Evolutionary conservation across 2,329 filamentous ascomycete genomes (phyloP).

Genomic region (Xylariaceae sp.): DNA sequence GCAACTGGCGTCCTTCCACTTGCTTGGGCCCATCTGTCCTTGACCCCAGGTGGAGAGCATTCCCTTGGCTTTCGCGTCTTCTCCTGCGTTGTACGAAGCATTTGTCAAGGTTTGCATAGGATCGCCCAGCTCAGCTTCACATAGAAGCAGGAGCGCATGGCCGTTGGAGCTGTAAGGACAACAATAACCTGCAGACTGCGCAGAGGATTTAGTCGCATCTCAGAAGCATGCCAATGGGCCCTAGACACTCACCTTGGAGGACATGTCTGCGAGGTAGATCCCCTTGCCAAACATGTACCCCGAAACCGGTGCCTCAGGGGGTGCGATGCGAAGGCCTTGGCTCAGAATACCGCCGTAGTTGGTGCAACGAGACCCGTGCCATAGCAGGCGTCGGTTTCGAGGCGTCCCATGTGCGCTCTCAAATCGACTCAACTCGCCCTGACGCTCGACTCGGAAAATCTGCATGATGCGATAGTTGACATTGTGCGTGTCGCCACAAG

Average conservation of each 20-base stretch:
- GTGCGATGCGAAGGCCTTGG: constrained; percentile 84
- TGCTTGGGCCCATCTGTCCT: constrained; percentile 54
- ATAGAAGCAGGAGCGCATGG: constrained; percentile 69
- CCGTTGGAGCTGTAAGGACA: constrained; percentile 52
- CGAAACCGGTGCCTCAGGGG: constrained; percentile 68
- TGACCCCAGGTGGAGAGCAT: constrained; percentile 63
- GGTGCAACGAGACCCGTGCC: constrained; percentile 78
- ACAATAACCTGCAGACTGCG: constrained; percentile 68
- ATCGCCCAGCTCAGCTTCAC: constrained; percentile 73
- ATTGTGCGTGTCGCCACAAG: constrained; percentile 59
- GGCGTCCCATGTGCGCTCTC: constrained; percentile 42
- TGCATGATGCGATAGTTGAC: constrained; percentile 55
- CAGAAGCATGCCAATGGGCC: no score
- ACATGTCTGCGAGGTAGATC: constrained; percentile 82
- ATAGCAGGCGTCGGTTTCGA: constrained; percentile 66
- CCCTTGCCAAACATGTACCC: constrained; percentile 91
- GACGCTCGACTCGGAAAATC: constrained; percentile 76
- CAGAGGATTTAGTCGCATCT: no score
- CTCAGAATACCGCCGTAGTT: constrained; percentile 84
- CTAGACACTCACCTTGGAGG: constrained; percentile 61
- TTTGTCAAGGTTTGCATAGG: constrained; percentile 59
- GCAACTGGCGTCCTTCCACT: constrained; percentile 68
- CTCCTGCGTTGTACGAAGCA: constrained; percentile 55
- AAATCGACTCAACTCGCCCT: constrained; percentile 65
- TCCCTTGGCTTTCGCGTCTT: constrained; percentile 51